Conservation (phyloP, 805 yeast genomes). For the Candida insectorum region DNA sequence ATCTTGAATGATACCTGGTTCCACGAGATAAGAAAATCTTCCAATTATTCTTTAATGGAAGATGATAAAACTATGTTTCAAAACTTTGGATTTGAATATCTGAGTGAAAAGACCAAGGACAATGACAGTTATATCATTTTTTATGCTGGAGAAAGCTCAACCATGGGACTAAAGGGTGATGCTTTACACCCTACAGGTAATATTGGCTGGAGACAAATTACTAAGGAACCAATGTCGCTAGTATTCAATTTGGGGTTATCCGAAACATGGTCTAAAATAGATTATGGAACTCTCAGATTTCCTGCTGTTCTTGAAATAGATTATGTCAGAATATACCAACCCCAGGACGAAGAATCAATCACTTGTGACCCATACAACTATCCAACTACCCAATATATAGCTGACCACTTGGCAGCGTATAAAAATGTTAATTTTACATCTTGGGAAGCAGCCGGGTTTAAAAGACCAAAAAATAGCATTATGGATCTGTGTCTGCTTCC, state of each 20-base stretch:
- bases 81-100: slow-evolving; percentile 32
- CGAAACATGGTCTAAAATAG: slow-evolving; percentile 37
- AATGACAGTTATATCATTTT: slow-evolving; percentile 33
- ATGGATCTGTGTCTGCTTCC: too few species aligned
- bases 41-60: slow-evolving; percentile 3
- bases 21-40: slow-evolving; percentile 15
- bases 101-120: slow-evolving; percentile 17
- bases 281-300: slow-evolving; percentile 30
- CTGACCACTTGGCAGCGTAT: slow-evolving; percentile 30
- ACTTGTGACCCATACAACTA: slow-evolving; percentile 37
- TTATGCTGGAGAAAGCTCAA: slow-evolving; percentile 25
- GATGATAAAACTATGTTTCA: slow-evolving; percentile 22
- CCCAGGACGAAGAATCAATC: slow-evolving; percentile 20
- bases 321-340: slow-evolving; percentile 41
- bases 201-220: slow-evolving; percentile 32
- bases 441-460: slow-evolving; percentile 42
- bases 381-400: slow-evolving; percentile 37
- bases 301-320: slow-evolving; percentile 37
- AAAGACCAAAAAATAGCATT: slow-evolving; percentile 58
- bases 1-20: slow-evolving; percentile 36
- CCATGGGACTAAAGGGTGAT: slow-evolving; percentile 26
- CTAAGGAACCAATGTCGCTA: slow-evolving; percentile 38
- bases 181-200: slow-evolving; percentile 37
- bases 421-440: slow-evolving; percentile 30
- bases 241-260: slow-evolving; percentile 40